Evolutionary conservation across 2,329 filamentous ascomycete species (phyloP), one percentile per base, ranked within the genome.

Genomic region (Colletotrichum limetticola): DNA sequence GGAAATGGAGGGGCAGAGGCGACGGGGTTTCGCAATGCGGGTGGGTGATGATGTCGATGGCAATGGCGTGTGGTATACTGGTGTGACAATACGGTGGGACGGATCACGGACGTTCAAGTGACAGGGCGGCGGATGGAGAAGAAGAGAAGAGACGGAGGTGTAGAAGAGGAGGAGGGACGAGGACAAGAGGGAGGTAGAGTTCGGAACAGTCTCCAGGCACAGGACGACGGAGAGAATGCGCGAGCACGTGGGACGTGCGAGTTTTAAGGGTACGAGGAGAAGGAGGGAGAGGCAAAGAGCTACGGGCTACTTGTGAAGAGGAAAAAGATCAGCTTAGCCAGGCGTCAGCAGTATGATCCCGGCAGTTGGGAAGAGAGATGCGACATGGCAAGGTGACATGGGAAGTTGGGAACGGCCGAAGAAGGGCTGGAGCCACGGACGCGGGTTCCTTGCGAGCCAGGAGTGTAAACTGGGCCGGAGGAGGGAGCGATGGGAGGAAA

Each of bases 201-300:
- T 42, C 49, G 11, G 59, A 64, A 63, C 68, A 65, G 57, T 67
- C 37, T 35, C 24, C 35, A 26, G 24, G 37, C n/a, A 11, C 7
- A 53, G 16, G 30, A 71, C n/a, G 61, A 42, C 12, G 30, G 37
- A 49, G 26, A 67, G 61, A 19, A 24, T 7, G 19, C 19, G 22
- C 22, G 35, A 72, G 55, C 66, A 70, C 66, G 60, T 72, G 66
- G 70, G 70, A 70, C 66, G 70, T 65, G 70, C 66, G 46, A 60
- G 49, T 72, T 61, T 61, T 70, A 72, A 60, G 46, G 64, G 60
- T 59, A 62, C n/a, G 24, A n/a, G 46, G 30, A 28, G 46, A 30
- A 37, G 37, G 37, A 16, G 5, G n/a, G 19, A 22, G 35, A 60
- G 6, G 64, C 30, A 19, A 28, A 16, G 24, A 32, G 42, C 24